Evolutionary conservation across 495 filamentous ascomycete genomes (phyloP), one percentile per base, ranked within the genome.

Genomic region (Hypoxylon subgilvum): DNA sequence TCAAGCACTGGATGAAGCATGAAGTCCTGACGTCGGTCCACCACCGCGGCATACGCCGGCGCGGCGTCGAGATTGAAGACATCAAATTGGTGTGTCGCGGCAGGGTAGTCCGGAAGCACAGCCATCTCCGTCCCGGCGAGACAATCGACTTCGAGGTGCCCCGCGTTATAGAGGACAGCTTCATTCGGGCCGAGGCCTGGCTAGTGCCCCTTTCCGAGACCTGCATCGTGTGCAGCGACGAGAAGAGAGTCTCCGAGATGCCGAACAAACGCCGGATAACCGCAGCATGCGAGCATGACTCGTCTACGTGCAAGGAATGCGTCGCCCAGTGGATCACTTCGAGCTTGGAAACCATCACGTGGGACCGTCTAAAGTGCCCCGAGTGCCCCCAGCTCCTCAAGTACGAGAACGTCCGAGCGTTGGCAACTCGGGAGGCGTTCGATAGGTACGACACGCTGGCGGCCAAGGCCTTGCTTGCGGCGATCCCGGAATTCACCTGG

Each of bases 201-300:
- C 68, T 77, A 0, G 32, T 75, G 21, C 61, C 58, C 10, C 17
- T 53, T 8, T 59, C 63, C 4, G 67, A 72, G 35, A 63, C 53
- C 9, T 79, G 76, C 60, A 52, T 40, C 8, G 63, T 73, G 8
- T 78, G 76, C 52, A 53, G 65, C 13, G 76, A 79, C 16, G 65
- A 70, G 35, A 75, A 73, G 35, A 57, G 51, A 14, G 51, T 68
- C 16, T 67, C 44, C 30, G 69, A 73, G 23, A 68, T 78, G 61
- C 72, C 73, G 3, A 42, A 54, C 7, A 41, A 41, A 6, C 47
- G 61, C 25, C 59, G 54, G 12, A 59, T 74, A 38, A 72, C 75
- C 3, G 22, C 43, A 1, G 41, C 34, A 2, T 79, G 75, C 52
- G 39, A 61, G n/a, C 72, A 76, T 38, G 46, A 66, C n/a, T 40